A percentile compares a stretch with the other conserved stretches of the same genome.
Conservation (phyloP, 768 basidiomycete genomes). For the Boletales sp. region DNA sequence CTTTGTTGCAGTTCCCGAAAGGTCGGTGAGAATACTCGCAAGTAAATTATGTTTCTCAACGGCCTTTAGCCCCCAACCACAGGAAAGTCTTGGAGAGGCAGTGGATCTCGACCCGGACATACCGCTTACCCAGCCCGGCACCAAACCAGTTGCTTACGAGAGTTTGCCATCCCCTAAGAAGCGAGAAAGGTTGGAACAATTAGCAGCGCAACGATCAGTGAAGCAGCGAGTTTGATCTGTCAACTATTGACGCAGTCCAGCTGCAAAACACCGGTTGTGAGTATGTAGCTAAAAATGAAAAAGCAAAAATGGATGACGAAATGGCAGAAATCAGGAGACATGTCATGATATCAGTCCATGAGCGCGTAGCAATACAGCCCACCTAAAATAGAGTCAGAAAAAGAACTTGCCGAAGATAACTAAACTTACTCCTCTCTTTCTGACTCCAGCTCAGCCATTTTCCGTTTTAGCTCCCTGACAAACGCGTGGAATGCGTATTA, state of each 20-base stretch:
- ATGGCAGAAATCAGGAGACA: constrained; percentile 21
- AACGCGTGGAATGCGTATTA: not conserved
- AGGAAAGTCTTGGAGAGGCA: not conserved
- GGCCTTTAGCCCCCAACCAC: constrained; percentile 1
- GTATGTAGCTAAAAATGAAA: constrained; percentile 22
- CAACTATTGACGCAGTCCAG: constrained; percentile 16
- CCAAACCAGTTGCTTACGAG: constrained; percentile 9
- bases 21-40: constrained; percentile 5
- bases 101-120: constrained; percentile 5
- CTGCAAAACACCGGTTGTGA: constrained; percentile 15
- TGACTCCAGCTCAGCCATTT: constrained; percentile 64
- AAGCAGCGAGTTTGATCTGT: constrained; percentile 13
- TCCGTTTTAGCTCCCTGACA: constrained; percentile 63
- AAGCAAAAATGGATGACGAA: constrained; percentile 15
- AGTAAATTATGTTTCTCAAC: constrained; percentile 5
- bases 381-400: constrained; percentile 41
- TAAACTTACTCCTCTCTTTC: constrained; percentile 75
- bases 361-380: constrained; percentile 56
- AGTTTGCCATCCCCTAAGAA: constrained; percentile 21
- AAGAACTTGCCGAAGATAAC: not conserved
- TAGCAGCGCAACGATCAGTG: constrained; percentile 9
- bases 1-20: constrained; percentile 3
- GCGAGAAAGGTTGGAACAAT: constrained; percentile 14
- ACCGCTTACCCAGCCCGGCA: not conserved
- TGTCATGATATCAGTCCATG: constrained; percentile 42